Percentiles rank a stretch among this genome's conserved stretches.
Conservation (phyloP, 164 flowering plant genomes). For the Warburgia ugandensis region DNA sequence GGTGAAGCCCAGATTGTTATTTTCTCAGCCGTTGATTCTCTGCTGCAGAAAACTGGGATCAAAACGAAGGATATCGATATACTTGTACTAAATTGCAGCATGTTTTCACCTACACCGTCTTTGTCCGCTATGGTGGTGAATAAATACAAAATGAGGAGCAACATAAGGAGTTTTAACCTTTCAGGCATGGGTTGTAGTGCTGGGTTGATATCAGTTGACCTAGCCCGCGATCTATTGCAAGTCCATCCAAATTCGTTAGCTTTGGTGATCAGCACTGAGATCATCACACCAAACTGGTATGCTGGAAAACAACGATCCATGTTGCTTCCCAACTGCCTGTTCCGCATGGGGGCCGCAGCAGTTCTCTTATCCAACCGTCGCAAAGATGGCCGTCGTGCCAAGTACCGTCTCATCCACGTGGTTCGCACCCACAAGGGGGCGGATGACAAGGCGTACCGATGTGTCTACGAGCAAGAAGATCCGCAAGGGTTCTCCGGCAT, state of each 20-base stretch:
- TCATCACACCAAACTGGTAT: constrained; percentile 15
- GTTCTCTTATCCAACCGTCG: constrained; percentile 14
- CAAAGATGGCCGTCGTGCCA: constrained; percentile 13
- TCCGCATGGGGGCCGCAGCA: constrained; percentile 17
- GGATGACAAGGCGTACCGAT: constrained; percentile 14
- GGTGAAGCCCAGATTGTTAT: constrained; percentile 13
- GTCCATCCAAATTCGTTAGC: constrained; percentile 11
- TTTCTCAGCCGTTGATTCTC: constrained; percentile 13
- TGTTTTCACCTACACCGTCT: constrained; percentile 18
- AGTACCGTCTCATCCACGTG: constrained; percentile 12
- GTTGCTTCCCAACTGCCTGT: constrained; percentile 19
- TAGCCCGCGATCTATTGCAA: constrained; percentile 18
- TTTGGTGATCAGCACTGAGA: constrained; percentile 18
- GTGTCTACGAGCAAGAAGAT: constrained; percentile 17
- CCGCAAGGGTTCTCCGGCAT: constrained; percentile 15
- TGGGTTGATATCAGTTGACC: constrained; percentile 13
- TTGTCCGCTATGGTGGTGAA: constrained; percentile 20
- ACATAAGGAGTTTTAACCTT: constrained; percentile 17
- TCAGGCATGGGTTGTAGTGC: constrained; percentile 29
- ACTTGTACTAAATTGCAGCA: constrained; percentile 15
- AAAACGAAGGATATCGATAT: constrained; percentile 18
- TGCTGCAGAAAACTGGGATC: constrained; percentile 5
- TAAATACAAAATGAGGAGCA: constrained; percentile 19
- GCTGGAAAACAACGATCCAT: constrained; percentile 13
- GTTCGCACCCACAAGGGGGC: constrained; percentile 18